phyloP scores from a whole-genome alignment of 345 rosid species.

The Lepidium africanum region DNA sequence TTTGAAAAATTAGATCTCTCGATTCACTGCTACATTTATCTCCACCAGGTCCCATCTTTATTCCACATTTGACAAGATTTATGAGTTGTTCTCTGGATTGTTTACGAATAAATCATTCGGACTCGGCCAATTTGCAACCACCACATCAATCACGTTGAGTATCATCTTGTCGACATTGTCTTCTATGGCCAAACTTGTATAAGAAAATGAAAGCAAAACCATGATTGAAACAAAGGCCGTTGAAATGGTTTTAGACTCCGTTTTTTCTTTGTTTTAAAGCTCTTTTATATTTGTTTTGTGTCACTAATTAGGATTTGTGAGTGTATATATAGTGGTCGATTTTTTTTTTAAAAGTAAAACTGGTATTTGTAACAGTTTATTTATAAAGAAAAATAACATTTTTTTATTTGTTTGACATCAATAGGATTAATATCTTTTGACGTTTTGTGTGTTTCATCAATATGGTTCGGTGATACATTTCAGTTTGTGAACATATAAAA shows the following conservation, averaged over 20 bases:
- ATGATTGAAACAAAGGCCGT: background rate
- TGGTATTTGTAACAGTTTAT: background rate
- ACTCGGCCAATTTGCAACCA: background rate
- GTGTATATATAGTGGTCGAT: background rate
- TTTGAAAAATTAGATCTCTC: background rate
- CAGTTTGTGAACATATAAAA: no score
- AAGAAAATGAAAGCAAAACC: background rate
- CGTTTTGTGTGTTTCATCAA: no score
- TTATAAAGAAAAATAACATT: background rate
- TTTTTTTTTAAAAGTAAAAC: background rate
- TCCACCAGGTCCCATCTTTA: background rate
- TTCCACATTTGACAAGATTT: background rate
- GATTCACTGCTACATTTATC: background rate
- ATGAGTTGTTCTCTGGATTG: background rate
- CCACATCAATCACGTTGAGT: background rate
- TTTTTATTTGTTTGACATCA: background rate
- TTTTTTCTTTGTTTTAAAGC: no score
- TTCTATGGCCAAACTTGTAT: conserved; percentile 1
- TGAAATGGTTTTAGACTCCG: background rate
- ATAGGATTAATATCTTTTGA: no score
- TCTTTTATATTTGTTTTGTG: no score
- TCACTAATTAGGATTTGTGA: no score
- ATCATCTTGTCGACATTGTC: background rate
- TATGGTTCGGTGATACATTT: no score
- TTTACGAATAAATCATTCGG: background rate